A percentile compares a stretch with the other conserved stretches of the same genome.
phyloP scores from a whole-genome alignment of 768 basidiomycete species.

The Suillus subluteus region DNA sequence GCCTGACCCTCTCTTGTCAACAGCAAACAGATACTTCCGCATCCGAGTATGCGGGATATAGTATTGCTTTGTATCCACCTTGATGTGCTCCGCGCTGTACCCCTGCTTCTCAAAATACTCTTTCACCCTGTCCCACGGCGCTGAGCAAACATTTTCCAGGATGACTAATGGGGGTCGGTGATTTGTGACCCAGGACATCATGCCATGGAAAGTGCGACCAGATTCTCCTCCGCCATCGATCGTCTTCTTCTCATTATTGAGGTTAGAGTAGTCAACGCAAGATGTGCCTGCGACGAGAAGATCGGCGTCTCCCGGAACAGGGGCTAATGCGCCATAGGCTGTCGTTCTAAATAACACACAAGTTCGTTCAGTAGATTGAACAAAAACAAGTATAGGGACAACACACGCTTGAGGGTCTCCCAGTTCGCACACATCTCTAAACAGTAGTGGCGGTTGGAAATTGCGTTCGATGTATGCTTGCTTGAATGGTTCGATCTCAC shows the following conservation, averaged over 20 bases:
- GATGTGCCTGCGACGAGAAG: slow-evolving; percentile 93
- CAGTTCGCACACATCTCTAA: slow-evolving; percentile 93
- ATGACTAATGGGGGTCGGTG: slow-evolving; percentile 92
- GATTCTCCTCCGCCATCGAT: slow-evolving; percentile 92
- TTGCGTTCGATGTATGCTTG: slow-evolving; percentile 98
- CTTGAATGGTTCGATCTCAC: slow-evolving; percentile 97
- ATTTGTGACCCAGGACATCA: slow-evolving; percentile 89
- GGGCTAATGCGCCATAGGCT: slow-evolving; percentile 84
- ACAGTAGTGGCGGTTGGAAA: slow-evolving; percentile 89
- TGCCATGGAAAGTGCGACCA: slow-evolving; percentile 90
- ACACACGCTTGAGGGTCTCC: slow-evolving; percentile 78
- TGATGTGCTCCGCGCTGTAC: slow-evolving; percentile 71
- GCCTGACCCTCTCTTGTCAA: slow-evolving; percentile 61
- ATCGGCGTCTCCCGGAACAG: slow-evolving; percentile 90
- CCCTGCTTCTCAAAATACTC: slow-evolving; percentile 73
- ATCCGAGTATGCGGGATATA: slow-evolving; percentile 96
- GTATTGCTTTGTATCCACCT: slow-evolving; percentile 85
- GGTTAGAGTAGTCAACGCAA: slow-evolving; percentile 95
- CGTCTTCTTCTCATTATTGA: slow-evolving; percentile 90
- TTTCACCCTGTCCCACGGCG: slow-evolving; percentile 83
- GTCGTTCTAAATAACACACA: slow-evolving; percentile 62
- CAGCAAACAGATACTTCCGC: slow-evolving; percentile 84
- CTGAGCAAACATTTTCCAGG: slow-evolving; percentile 90
- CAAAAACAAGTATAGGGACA: neutral
- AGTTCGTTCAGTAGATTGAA: neutral